phyloP scores from a whole-genome alignment of 2,329 filamentous ascomycete genomes.

The Arthroderma sp. region DNA sequence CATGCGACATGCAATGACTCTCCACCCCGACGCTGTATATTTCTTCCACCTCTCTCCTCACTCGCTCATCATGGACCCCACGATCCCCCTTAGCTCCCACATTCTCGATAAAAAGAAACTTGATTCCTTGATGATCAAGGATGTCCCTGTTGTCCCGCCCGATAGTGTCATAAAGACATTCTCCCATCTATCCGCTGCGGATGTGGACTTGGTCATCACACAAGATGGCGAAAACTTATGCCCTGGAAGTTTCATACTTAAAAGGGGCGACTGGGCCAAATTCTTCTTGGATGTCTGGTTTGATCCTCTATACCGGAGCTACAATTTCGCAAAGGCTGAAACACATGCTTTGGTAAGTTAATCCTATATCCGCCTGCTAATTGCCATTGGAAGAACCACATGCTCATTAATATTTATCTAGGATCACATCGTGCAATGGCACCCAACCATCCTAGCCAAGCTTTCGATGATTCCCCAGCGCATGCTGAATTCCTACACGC shows the following conservation, averaged over 20 bases:
- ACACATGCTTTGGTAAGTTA: slow-evolving; percentile 66
- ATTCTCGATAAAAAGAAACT: slow-evolving; percentile 56
- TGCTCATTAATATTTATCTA: slow-evolving; percentile 21
- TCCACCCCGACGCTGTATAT: slow-evolving; percentile 61
- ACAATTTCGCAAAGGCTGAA: slow-evolving; percentile 95
- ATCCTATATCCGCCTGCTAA: not conserved
- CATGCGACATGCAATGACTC: slow-evolving; percentile 74
- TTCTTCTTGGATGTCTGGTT: slow-evolving; percentile 95
- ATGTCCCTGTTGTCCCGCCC: slow-evolving; percentile 77
- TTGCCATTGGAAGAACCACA: not conserved
- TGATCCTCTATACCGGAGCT: slow-evolving; percentile 80
- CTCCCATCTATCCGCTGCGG: slow-evolving; percentile 58
- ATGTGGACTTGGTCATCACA: slow-evolving; percentile 69
- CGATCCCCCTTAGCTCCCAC: slow-evolving; percentile 54
- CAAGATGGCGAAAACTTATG: slow-evolving; percentile 74
- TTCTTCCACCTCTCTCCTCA: slow-evolving; percentile 82
- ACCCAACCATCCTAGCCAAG: slow-evolving; percentile 85
- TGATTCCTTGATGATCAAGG: slow-evolving; percentile 68
- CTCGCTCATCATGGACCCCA: slow-evolving; percentile 76
- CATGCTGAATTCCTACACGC: slow-evolving; percentile 64
- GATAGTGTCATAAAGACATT: slow-evolving; percentile 97
- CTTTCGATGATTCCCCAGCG: slow-evolving; percentile 81
- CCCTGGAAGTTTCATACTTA: slow-evolving; percentile 63
- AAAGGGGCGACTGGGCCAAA: slow-evolving; percentile 77
- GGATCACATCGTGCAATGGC: slow-evolving; percentile 91